Percentiles rank a stretch among this genome's conserved stretches.
Conservation (phyloP, 2,329 filamentous ascomycete species). For the Lachnellula arida region DNA sequence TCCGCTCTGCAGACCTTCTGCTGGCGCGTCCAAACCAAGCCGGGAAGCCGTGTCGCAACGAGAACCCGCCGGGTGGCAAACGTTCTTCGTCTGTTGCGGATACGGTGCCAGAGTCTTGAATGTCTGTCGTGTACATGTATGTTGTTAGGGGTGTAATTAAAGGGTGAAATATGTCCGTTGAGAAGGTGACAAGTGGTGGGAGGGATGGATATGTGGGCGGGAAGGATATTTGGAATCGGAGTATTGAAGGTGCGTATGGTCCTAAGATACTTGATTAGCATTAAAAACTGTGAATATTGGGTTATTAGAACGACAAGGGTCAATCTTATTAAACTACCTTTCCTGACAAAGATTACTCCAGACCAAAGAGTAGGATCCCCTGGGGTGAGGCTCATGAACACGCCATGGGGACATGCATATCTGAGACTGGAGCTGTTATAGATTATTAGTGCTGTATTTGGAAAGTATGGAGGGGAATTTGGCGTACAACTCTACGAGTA, state of each 20-base stretch:
- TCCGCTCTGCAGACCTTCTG: conserved; percentile 37
- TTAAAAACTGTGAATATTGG: not conserved
- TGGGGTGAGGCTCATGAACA: conserved; percentile 81
- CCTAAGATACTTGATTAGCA: conserved; percentile 47
- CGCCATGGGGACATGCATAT: conserved; percentile 75
- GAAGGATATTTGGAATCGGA: conserved; percentile 88
- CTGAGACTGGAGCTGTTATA: conserved; percentile 67
- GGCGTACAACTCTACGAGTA: conserved; percentile 32
- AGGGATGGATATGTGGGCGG: conserved; percentile 72
- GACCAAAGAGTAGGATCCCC: conserved; percentile 80
- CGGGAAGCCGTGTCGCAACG: conserved; percentile 84
- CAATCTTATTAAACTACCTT: conserved; percentile 52
- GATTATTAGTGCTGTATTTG: not conserved
- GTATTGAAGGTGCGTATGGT: conserved; percentile 79
- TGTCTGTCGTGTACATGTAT: conserved; percentile 82
- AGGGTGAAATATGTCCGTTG: conserved; percentile 91
- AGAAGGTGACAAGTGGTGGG: conserved; percentile 82
- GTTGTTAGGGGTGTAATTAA: conserved; percentile 90
- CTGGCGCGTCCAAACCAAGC: conserved; percentile 72
- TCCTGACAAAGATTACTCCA: conserved; percentile 85
- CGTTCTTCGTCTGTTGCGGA: conserved; percentile 80
- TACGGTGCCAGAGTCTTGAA: conserved; percentile 69
- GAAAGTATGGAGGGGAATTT: not conserved
- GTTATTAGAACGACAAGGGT: not conserved
- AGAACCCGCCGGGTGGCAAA: conserved; percentile 84